A percentile compares a stretch with the other conserved stretches of the same genome.
These are phyloP conservation scores for Ganoderma multipileum DNA, from an alignment of 1,284 basidiomycete species.

Conservation along the genomic window DNA sequence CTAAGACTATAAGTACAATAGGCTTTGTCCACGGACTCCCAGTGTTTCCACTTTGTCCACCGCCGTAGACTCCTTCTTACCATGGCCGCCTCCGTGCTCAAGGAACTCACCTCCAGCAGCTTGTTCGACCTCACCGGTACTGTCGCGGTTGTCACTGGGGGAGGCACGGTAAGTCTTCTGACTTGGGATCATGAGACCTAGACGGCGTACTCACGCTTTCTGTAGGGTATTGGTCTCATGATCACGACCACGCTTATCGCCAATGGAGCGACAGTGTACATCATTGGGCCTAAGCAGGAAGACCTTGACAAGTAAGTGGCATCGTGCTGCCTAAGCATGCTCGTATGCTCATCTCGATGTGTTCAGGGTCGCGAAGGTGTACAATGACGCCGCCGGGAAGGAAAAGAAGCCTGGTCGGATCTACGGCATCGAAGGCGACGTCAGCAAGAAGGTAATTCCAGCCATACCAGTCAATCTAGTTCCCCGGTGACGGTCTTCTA, in stretches of 20 bases:
- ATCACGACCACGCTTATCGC: conserved; percentile 53
- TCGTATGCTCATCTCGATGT: neutral
- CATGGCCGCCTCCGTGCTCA: conserved; percentile 48
- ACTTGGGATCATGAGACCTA: neutral
- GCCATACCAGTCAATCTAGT: neutral
- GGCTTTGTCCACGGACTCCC: neutral
- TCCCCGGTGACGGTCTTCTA: neutral
- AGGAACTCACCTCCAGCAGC: conserved; percentile 45
- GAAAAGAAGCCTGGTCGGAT: conserved; percentile 45
- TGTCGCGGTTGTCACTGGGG: conserved; percentile 56
- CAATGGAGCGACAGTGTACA: conserved; percentile 58
- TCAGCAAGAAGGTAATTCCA: conserved; percentile 49
- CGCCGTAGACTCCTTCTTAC: too few relatives aligned
- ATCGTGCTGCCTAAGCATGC: neutral
- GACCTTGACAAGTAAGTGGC: conserved; percentile 48
- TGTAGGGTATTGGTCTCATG: conserved; percentile 57
- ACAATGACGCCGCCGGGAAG: conserved; percentile 48
- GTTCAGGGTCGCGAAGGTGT: conserved; percentile 43
- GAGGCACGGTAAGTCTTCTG: conserved; percentile 48
- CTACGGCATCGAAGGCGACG: conserved; percentile 51
- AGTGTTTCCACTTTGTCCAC: neutral
- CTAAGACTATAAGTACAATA: neutral
- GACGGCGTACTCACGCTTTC: neutral
- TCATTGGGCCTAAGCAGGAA: conserved; percentile 52
- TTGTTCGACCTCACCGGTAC: conserved; percentile 53